Conservation (phyloP, 2,329 filamentous ascomycete genomes). For the Penicillium digitatum region DNA sequence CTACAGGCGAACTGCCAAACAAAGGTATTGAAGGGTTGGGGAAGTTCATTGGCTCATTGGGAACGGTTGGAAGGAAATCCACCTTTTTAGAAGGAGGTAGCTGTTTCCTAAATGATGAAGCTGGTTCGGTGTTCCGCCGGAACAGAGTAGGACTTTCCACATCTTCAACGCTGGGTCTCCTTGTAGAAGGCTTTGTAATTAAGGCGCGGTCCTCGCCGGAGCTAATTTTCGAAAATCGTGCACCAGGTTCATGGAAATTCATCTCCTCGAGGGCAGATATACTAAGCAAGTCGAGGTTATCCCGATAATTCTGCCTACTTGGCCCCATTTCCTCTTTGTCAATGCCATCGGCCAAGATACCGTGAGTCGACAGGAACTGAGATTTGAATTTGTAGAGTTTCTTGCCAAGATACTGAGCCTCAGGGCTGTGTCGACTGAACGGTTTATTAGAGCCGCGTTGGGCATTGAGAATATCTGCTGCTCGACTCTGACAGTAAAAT, state of each 20-base stretch:
- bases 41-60: slow-evolving; percentile 22
- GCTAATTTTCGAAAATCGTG: slow-evolving; percentile 20
- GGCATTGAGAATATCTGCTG: slow-evolving; percentile 45
- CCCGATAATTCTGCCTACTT: slow-evolving; percentile 41
- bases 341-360: slow-evolving; percentile 38
- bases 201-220: slow-evolving; percentile 21
- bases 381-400: slow-evolving; percentile 43
- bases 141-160: slow-evolving; percentile 13
- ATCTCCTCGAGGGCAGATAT: slow-evolving; percentile 36
- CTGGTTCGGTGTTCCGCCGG: slow-evolving; percentile 9
- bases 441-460: slow-evolving; percentile 32
- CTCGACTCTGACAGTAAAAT: slow-evolving; percentile 44
- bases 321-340: slow-evolving; percentile 38
- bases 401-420: slow-evolving; percentile 42
- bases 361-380: slow-evolving; percentile 41
- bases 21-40: slow-evolving; percentile 24
- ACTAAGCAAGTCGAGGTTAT: slow-evolving; percentile 43
- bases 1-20: slow-evolving; percentile 31
- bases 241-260: slow-evolving; percentile 23
- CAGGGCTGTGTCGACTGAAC: slow-evolving; percentile 42
- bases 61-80: slow-evolving; percentile 22
- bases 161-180: slow-evolving; percentile 14
- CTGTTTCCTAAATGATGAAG: slow-evolving; percentile 17
- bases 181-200: slow-evolving; percentile 16
- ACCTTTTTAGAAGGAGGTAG: slow-evolving; percentile 16